These are phyloP conservation scores for Candida corydali DNA, from an alignment of 805 yeast genomes.

Conservation along the genomic window DNA sequence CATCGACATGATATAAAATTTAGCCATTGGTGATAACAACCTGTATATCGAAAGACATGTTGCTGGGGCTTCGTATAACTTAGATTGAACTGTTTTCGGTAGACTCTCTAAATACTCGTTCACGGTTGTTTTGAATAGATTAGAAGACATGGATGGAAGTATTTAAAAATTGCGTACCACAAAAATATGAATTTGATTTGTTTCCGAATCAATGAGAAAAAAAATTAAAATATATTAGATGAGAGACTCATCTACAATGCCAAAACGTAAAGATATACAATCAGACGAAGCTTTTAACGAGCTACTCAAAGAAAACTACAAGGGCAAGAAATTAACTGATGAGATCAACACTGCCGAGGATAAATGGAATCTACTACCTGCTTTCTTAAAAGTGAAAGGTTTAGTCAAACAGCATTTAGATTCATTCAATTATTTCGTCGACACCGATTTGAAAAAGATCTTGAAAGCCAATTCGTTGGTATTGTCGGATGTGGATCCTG, in stretches of 20 bases:
- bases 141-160: conserved; percentile 17
- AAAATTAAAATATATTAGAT: conserved; percentile 3
- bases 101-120: conserved; percentile 87
- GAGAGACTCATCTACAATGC: conserved; percentile 11
- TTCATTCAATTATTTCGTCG: conserved; percentile 96
- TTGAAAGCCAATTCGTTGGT: conserved; percentile 86
- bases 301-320: conserved; percentile 72
- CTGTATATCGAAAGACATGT: conserved; percentile 93
- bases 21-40: conserved; percentile 82
- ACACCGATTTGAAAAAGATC: conserved; percentile 87
- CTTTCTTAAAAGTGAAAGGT: conserved; percentile 92
- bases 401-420: conserved; percentile 95
- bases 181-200: no score
- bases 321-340: conserved; percentile 84
- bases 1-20: conserved; percentile 83
- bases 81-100: conserved; percentile 79
- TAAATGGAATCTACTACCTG: conserved; percentile 95
- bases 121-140: conserved; percentile 62
- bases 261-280: conserved; percentile 12
- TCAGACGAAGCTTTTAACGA: conserved; percentile 68
- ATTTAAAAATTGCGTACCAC: no score
- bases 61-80: conserved; percentile 80
- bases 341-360: conserved; percentile 89
- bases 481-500: conserved; percentile 94
- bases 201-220: not conserved